Percentiles rank a stretch among this genome's conserved stretches.
Conservation (phyloP, 1,284 basidiomycete species). For the Microbotryomycetes sp. region DNA sequence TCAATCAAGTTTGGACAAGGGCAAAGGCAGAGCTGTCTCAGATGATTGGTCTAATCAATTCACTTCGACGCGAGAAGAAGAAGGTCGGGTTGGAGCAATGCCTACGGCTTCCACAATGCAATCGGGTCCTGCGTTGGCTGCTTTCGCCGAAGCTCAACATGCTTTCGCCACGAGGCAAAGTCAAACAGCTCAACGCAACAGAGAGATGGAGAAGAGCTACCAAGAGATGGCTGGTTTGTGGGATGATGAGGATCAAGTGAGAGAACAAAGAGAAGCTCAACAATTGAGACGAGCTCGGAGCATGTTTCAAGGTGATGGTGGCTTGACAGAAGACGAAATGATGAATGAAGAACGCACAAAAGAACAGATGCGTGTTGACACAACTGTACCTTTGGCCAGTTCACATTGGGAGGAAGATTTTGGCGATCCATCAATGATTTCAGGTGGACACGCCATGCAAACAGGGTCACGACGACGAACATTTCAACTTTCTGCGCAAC, state of each 20-base stretch:
- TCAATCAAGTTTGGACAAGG: conserved; percentile 41
- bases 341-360: conserved; percentile 3
- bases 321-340: conserved; percentile 12
- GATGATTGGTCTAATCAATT: conserved; percentile 39
- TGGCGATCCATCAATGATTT: conserved; percentile 32
- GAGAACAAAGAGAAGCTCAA: conserved; percentile 13
- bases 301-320: conserved; percentile 38
- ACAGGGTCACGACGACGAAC: background rate
- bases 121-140: conserved; percentile 3
- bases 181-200: conserved; percentile 2
- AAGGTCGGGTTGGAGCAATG: conserved; percentile 36
- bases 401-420: conserved; percentile 43
- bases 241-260: conserved; percentile 29
- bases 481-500: conserved; percentile 33
- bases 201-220: conserved; percentile 15
- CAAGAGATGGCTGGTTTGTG: conserved; percentile 28
- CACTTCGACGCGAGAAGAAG: conserved; percentile 38
- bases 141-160: conserved; percentile 33
- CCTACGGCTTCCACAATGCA: conserved; percentile 25
- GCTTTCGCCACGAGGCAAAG: conserved; percentile 48
- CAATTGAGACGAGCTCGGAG: conserved; percentile 2
- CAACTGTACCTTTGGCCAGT: conserved; percentile 40
- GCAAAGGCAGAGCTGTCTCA: conserved; percentile 40
- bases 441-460: conserved; percentile 25
- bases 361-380: conserved; percentile 19